Base-by-base conservation (phyloP, 2,329 filamentous ascomycete species). In the Cercospora sesami region DNA sequence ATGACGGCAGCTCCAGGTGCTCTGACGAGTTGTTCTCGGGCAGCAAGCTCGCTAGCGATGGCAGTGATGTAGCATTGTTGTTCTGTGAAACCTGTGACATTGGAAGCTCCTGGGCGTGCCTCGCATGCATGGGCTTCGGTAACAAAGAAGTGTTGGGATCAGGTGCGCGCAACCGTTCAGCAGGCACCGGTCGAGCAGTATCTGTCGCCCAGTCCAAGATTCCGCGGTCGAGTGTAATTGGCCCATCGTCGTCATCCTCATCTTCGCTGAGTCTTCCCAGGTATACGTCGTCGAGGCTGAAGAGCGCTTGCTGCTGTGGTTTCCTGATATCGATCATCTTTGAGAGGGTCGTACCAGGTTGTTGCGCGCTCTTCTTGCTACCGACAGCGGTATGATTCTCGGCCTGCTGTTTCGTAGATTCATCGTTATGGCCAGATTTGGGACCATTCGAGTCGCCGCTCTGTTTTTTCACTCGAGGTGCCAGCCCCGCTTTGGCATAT, bases 401-500 rank as follows among this genome's bases (percentile, higher is more conserved):
- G 12, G 39, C 53, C 31, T 45, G 55, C 21, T n/a, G 16, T n/a
- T n/a, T 42, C 36, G 36, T n/a, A 42, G 42, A 21, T 16, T 8
- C 33, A 23, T 61, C 28, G n/a, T 21, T n/a, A 10, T 21, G 30
- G 7, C 30, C 48, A 28, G 12, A 8, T 28, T 8, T 55, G 26
- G 26, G 5, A n/a, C 16, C 26, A 8, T 55, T 55, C 14, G 48
- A 55, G 12, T 16, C 55, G 55, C 28, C n/a, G 18, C 30, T 42
- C 16, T 63, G 36, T 33, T 69, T 72, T 55, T 79, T 77, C 5
- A 74, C 67, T 61, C 80, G 79, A 31, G 79, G 72, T 60, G 80
- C 81, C 59, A 80, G 79, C 5, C 83, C 83, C n/a, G 81, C 80
- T 63, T 80, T 78, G 12, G 81, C 81, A 73, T 88, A 90, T 18